Conservation (phyloP, 2,329 filamentous ascomycete species). For the Fusarium staphyleae region DNA sequence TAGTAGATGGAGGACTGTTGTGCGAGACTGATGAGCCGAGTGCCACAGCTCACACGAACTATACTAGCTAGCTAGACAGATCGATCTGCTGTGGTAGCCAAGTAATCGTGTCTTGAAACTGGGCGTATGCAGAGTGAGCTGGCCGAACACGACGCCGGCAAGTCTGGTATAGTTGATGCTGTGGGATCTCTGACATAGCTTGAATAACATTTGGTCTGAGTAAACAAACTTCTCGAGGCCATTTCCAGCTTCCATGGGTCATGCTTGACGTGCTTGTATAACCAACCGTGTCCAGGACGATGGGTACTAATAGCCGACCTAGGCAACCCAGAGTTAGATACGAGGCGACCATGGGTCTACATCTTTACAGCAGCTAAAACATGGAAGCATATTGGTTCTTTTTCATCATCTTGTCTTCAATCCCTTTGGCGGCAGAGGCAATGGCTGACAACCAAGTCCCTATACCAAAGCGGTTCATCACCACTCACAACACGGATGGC, state of each 20-base stretch:
- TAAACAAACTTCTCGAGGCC: not conserved
- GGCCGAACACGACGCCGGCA: not conserved
- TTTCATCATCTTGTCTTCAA: not conserved
- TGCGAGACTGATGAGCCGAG: too few relatives aligned
- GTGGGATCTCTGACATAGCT: not conserved
- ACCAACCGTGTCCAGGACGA: too few relatives aligned
- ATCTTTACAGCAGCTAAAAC: too few relatives aligned
- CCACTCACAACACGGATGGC: constrained; percentile 28
- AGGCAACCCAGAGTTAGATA: too few relatives aligned
- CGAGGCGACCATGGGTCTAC: too few relatives aligned
- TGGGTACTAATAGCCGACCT: too few relatives aligned
- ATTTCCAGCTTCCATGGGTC: too few relatives aligned
- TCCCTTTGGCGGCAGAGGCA: not conserved
- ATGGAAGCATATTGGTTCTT: not conserved
- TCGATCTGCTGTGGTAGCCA: not conserved
- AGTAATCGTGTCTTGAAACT: not conserved
- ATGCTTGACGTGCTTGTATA: too few relatives aligned
- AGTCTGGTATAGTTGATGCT: not conserved
- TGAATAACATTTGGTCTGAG: not conserved
- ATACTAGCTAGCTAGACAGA: not conserved
- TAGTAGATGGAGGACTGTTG: too few relatives aligned
- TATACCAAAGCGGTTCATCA: constrained; percentile 31
- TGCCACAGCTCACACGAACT: too few relatives aligned
- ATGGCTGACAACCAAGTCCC: constrained; percentile 26
- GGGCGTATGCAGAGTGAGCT: not conserved